These are phyloP conservation scores for Diaporthe citrichinensis DNA, from an alignment of 2,329 filamentous ascomycete genomes.

Conservation along the genomic window DNA sequence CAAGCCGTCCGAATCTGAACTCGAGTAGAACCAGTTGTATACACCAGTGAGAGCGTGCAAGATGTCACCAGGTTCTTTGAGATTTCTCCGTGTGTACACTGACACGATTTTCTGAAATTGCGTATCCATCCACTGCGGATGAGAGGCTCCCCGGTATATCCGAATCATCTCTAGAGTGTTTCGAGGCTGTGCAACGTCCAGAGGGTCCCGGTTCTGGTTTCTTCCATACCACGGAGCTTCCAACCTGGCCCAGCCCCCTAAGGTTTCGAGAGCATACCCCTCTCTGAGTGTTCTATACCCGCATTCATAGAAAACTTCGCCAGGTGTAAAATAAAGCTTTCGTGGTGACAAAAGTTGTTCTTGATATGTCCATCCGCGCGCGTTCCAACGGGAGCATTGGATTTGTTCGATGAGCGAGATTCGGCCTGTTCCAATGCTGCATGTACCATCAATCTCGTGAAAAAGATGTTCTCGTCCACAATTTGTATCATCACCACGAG, in stretches of 20 bases:
- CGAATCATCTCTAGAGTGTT: background rate
- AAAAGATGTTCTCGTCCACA: background rate
- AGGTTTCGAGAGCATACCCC: background rate
- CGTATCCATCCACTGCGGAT: background rate
- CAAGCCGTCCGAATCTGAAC: background rate
- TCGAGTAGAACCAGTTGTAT: background rate
- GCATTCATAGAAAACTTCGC: background rate
- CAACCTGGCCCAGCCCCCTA: background rate
- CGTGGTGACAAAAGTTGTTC: background rate
- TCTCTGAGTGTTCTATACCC: background rate
- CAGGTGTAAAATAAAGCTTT: background rate
- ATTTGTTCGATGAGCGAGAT: background rate
- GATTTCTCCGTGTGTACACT: background rate
- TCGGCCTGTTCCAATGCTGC: background rate
- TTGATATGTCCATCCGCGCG: background rate
- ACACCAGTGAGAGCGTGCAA: background rate
- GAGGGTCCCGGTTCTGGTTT: too few relatives aligned
- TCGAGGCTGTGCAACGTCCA: background rate
- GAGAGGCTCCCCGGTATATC: too few relatives aligned
- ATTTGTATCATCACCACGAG: background rate
- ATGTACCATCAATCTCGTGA: background rate
- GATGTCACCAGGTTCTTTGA: background rate
- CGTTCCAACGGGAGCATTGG: background rate
- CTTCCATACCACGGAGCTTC: background rate
- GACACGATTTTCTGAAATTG: background rate